Evolutionary conservation across 208 protist species (phyloP), one percentile per base, ranked within the genome.

Genomic region (Tritrichomonas musculus): DNA sequence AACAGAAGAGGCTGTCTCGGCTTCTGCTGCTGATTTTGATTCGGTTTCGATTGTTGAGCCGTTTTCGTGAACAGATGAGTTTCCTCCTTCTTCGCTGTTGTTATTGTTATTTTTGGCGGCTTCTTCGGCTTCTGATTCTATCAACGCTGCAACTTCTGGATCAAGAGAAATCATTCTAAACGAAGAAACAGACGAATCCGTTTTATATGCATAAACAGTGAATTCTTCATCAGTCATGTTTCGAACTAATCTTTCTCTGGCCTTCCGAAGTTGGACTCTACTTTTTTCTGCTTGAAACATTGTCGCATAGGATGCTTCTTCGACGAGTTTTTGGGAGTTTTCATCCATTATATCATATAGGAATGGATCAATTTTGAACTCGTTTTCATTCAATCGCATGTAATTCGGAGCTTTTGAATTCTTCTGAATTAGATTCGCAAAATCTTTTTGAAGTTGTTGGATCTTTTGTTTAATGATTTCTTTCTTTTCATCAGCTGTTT

Each of bases 191-290:
- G 66, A 84, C 65, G 96, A 96, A n/a, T 96, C 94, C 3, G 77
- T 92, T 8, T 95, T 95, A 82, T 98, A 97, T 25, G 97, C 95
- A 25, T 94, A 92, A 0, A 99, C 94, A n/a, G 96, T 94, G 93
- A 98, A 97, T 8, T 96, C 96, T 94, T 99, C 97, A 65, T 96
- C 97, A 30, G 97, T 94, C 25, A 99, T 94, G 92, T 96, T 96
- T 60, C 97, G 96, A n/a, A 98, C 93, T 93, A 98, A 98, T 53
- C 95, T 93, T 0, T 94, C 93, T 66, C 95, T 94, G 92, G 98
- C 96, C 95, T 99, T 99, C 17, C 92, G 55, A 30, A 97, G 97
- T 13, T 94, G 95, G n/a, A 97, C 84, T 44, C 96, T 93, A 13
- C 9, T 49, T 27, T 66, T 55, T 66, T 97, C 97, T 22, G 97